Conservation (phyloP, 2,329 filamentous ascomycete species). For the Talaromyces rugulosus region DNA sequence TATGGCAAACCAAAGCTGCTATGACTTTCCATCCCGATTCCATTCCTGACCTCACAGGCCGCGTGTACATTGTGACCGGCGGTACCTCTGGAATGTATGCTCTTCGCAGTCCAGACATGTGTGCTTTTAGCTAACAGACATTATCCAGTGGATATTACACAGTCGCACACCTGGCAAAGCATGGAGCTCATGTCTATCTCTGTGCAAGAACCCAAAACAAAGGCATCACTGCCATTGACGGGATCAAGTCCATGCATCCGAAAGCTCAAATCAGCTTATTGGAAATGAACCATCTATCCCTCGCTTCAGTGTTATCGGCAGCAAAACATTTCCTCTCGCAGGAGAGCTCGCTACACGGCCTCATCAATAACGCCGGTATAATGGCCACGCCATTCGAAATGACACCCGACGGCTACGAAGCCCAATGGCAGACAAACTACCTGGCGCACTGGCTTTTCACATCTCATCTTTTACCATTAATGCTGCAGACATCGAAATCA, state of each 20-base stretch:
- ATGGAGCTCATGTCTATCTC: not conserved
- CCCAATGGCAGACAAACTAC: conserved; percentile 34
- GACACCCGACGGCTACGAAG: conserved; percentile 31
- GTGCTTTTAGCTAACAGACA: not conserved
- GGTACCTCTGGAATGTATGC: conserved; percentile 44
- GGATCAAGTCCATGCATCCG: not conserved
- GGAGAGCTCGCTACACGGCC: conserved; percentile 15
- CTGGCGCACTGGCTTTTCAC: conserved; percentile 37
- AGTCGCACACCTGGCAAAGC: not conserved
- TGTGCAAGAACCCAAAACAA: not conserved
- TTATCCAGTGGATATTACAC: not conserved
- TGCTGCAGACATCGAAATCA: conserved; percentile 25
- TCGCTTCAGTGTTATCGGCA: not conserved
- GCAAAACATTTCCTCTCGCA: not conserved
- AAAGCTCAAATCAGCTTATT: not conserved
- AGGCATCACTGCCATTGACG: not conserved
- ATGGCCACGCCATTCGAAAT: conserved; percentile 15
- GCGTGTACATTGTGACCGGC: conserved; percentile 43
- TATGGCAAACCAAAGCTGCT: no score
- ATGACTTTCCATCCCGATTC: not conserved
- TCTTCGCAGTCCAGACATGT: not conserved
- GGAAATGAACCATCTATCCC: not conserved
- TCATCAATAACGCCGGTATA: not conserved
- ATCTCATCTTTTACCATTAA: conserved; percentile 20
- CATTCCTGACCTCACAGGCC: conserved; percentile 20